Conservation (phyloP, 2,329 filamentous ascomycete species). For the Botrytis medusae region DNA sequence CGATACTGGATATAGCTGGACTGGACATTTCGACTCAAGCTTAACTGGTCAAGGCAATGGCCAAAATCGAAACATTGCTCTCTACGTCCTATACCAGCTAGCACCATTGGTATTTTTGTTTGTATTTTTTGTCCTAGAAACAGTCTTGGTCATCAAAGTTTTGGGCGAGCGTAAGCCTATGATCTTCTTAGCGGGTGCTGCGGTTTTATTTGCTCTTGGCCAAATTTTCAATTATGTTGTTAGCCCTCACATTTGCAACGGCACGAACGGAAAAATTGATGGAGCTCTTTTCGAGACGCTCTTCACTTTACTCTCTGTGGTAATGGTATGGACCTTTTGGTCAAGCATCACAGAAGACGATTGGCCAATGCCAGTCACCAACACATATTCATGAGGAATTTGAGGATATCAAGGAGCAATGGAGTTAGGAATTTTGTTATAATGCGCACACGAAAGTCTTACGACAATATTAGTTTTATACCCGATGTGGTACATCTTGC, state of each 20-base stretch:
- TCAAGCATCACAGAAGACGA: slow-evolving; percentile 98
- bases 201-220: slow-evolving; percentile 81
- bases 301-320: slow-evolving; percentile 83
- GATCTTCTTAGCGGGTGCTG: slow-evolving; percentile 76
- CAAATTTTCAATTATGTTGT: slow-evolving; percentile 96
- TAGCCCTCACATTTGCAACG: slow-evolving; percentile 85
- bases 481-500: slow-evolving; percentile 27
- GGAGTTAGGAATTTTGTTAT: slow-evolving; percentile 36
- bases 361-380: slow-evolving; percentile 66
- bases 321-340: slow-evolving; percentile 93
- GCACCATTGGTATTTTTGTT: slow-evolving; percentile 86
- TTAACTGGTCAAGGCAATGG: slow-evolving; percentile 43
- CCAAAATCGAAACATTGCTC: slow-evolving; percentile 69
- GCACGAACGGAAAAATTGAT: slow-evolving; percentile 82
- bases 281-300: slow-evolving; percentile 90
- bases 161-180: slow-evolving; percentile 90
- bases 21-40: slow-evolving; percentile 69
- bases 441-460: slow-evolving; percentile 32
- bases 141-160: slow-evolving; percentile 78
- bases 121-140: slow-evolving; percentile 80
- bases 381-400: slow-evolving; percentile 37
- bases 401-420: slow-evolving; percentile 23
- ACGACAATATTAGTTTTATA: slow-evolving; percentile 37
- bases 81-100: slow-evolving; percentile 94
- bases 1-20: slow-evolving; percentile 87